phyloP scores from a whole-genome alignment of 495 filamentous ascomycete genomes.

The Xylaria acuta region DNA sequence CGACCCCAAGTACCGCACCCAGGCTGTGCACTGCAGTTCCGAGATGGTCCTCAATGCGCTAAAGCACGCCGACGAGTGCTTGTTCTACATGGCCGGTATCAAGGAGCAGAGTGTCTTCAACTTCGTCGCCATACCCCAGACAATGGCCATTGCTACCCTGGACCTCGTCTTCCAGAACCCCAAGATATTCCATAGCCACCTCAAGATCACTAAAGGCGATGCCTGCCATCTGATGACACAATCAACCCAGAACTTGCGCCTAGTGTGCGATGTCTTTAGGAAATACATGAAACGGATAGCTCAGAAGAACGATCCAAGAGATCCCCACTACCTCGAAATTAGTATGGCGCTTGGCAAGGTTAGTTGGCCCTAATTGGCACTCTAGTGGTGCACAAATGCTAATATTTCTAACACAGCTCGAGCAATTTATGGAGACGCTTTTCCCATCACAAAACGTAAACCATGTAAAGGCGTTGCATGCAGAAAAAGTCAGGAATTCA shows the following conservation, averaged over 20 bases:
- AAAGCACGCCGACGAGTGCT: conserved; percentile 85
- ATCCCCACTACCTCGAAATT: conserved; percentile 93
- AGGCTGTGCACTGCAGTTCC: conserved; percentile 85
- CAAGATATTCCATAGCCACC: conserved; percentile 80
- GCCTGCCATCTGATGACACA: conserved; percentile 91
- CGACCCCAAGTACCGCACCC: conserved; percentile 76
- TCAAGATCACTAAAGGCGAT: conserved; percentile 97
- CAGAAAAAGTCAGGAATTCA: conserved; percentile 35
- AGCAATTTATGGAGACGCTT: conserved; percentile 95
- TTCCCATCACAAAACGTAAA: conserved; percentile 74
- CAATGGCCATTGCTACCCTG: conserved; percentile 96
- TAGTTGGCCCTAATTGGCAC: conserved; percentile 35
- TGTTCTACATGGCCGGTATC: conserved; percentile 96
- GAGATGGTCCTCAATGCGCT: conserved; percentile 94
- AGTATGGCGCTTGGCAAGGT: conserved; percentile 90
- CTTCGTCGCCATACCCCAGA: conserved; percentile 97
- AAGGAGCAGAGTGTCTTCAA: conserved; percentile 99
- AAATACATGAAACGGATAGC: conserved; percentile 80
- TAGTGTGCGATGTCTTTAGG: conserved; percentile 81
- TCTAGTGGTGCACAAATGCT: not conserved
- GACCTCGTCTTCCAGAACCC: conserved; percentile 93
- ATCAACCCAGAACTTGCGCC: conserved; percentile 84
- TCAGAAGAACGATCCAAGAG: conserved; percentile 91
- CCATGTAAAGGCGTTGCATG: conserved; percentile 44
- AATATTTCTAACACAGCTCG: conserved; percentile 65